phyloP scores from a whole-genome alignment of 75 land plant species.

The Cunninghamia lanceolata region DNA sequence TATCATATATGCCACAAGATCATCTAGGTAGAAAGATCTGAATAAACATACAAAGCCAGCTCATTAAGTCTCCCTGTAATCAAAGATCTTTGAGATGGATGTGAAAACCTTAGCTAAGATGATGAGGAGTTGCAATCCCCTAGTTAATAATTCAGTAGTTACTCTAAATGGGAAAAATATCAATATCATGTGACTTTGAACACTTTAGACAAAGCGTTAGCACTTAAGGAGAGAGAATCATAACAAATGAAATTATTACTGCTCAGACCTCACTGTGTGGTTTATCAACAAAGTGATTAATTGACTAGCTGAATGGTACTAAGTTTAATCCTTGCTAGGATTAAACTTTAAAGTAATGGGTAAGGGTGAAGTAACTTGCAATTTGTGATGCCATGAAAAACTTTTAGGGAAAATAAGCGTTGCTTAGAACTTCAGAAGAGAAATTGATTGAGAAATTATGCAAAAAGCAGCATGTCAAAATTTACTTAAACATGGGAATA shows the following conservation, averaged over 20 bases:
- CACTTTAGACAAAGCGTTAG: background rate
- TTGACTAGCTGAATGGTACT: background rate
- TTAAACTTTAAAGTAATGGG: background rate
- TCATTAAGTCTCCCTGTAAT: background rate
- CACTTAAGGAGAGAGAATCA: background rate
- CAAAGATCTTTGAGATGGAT: background rate
- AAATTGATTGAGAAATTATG: background rate
- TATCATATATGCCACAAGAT: background rate
- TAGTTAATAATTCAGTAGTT: background rate
- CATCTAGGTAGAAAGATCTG: background rate
- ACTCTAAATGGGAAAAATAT: background rate
- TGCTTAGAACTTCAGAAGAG: background rate
- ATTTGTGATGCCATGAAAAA: background rate
- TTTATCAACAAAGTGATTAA: background rate
- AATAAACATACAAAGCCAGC: background rate
- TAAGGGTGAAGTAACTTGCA: background rate
- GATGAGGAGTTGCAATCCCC: background rate
- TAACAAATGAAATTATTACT: background rate
- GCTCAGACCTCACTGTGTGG: too few relatives aligned
- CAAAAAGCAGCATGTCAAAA: background rate
- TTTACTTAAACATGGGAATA: background rate
- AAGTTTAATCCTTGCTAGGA: background rate
- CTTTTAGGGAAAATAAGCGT: background rate
- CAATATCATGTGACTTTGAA: background rate
- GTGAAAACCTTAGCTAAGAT: background rate